Conservation (phyloP, 345 rosid genomes). For the Durio zibethinus region DNA sequence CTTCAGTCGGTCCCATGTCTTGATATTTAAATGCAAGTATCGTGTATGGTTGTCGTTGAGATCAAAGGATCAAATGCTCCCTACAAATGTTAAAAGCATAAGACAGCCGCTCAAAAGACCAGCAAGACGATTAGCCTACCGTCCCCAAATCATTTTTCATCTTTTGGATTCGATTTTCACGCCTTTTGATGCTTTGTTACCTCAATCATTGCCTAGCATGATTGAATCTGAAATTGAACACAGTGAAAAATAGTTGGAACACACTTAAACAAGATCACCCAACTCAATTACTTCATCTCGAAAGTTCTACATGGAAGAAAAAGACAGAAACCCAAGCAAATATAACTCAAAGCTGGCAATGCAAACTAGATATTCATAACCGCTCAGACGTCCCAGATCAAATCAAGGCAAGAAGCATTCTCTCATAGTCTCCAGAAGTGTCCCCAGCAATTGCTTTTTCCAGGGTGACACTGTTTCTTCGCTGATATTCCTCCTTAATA, state of each 20-base stretch:
- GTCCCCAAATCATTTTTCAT: no score
- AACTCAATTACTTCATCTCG: not conserved
- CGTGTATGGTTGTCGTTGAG: no score
- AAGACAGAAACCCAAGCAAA: not conserved
- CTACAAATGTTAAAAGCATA: no score
- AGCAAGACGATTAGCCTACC: no score
- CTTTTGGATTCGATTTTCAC: no score
- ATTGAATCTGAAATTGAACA: not conserved
- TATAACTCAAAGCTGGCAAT: not conserved
- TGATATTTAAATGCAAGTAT: not conserved
- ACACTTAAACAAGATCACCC: not conserved
- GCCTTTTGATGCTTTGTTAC: no score
- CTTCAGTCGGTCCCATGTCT: no score
- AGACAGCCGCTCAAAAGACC: no score
- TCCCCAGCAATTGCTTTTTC: conserved; percentile 70
- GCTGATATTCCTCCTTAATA: conserved; percentile 75
- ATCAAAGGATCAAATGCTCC: no score
- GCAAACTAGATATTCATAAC: conserved; percentile 9
- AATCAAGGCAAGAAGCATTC: conserved; percentile 66
- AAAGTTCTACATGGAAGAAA: conserved; percentile 2
- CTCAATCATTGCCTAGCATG: not conserved
- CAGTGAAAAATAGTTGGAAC: not conserved
- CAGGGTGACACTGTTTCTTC: conserved; percentile 68
- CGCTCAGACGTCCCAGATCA: conserved; percentile 58
- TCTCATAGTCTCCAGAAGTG: conserved; percentile 77